These are phyloP conservation scores for Geotrichum fermentans DNA, from an alignment of 1,139 yeast genomes.

Conservation along the genomic window DNA sequence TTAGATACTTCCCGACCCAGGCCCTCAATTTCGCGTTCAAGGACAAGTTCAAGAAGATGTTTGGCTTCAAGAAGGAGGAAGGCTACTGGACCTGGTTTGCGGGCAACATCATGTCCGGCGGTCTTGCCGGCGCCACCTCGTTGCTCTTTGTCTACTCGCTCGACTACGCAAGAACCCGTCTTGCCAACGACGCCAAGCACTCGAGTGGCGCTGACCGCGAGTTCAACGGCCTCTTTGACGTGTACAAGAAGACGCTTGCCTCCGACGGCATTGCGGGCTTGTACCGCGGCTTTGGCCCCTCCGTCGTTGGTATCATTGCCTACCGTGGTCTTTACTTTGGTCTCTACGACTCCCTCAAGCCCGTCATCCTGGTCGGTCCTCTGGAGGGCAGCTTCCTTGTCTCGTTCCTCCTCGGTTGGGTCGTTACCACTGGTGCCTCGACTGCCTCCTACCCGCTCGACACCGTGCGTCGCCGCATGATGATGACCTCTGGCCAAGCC, in stretches of 20 bases:
- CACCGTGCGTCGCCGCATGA: constrained; percentile 83
- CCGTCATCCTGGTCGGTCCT: constrained; percentile 66
- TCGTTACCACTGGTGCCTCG: constrained; percentile 73
- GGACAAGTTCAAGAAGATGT: constrained; percentile 73
- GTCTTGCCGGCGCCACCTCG: constrained; percentile 77
- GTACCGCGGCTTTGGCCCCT: constrained; percentile 81
- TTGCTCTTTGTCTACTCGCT: constrained; percentile 71
- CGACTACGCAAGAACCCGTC: constrained; percentile 80
- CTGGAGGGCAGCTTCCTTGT: constrained; percentile 69
- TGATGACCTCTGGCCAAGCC: constrained; percentile 81
- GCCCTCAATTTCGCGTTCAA: constrained; percentile 82
- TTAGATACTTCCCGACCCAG: constrained; percentile 83
- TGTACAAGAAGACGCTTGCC: constrained; percentile 70
- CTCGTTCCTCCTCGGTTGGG: constrained; percentile 74
- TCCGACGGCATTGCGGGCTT: constrained; percentile 76
- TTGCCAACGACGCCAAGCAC: constrained; percentile 77
- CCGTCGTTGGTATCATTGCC: constrained; percentile 73
- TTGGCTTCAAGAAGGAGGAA: constrained; percentile 66
- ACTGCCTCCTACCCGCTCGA: constrained; percentile 78
- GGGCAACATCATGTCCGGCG: constrained; percentile 81
- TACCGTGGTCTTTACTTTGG: constrained; percentile 85
- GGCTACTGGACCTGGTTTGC: constrained; percentile 67
- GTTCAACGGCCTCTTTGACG: constrained; percentile 73
- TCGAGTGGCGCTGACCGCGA: constrained; percentile 60
- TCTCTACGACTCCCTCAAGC: constrained; percentile 74